These are phyloP conservation scores for Myxozyma vanderwaltii DNA, from an alignment of 805 yeast species.

Conservation along the genomic window DNA sequence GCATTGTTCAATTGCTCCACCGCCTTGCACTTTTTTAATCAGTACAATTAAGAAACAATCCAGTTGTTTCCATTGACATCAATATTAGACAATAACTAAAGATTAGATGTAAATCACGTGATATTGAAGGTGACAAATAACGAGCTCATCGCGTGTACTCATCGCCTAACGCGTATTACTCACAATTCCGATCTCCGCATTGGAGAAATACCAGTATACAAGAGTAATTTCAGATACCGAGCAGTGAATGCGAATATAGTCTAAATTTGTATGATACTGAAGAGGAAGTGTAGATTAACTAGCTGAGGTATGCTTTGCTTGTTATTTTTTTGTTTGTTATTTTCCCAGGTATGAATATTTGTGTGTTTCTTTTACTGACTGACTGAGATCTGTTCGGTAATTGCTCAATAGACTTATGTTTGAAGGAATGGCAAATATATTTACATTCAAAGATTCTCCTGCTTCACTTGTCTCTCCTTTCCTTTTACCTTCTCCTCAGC, in stretches of 20 bases:
- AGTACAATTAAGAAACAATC: too few species aligned
- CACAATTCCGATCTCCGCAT: not conserved
- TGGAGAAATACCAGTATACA: too few species aligned
- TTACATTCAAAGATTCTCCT: conserved; percentile 27
- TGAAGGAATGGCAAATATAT: conserved; percentile 11
- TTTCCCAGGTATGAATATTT: too few species aligned
- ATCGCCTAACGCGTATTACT: conserved; percentile 8
- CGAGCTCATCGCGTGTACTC: conserved; percentile 10
- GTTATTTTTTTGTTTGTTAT: not conserved
- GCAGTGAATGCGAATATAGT: too few species aligned
- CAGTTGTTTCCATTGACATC: too few species aligned
- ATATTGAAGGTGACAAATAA: not conserved
- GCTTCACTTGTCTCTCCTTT: conserved; percentile 25
- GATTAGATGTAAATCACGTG: not conserved
- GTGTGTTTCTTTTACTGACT: too few species aligned
- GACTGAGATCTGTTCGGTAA: too few species aligned
- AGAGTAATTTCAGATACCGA: too few species aligned
- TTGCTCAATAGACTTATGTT: not conserved
- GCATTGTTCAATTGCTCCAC: conserved; percentile 16
- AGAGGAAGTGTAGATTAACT: not conserved
- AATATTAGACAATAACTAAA: too few species aligned
- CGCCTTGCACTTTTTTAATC: too few species aligned
- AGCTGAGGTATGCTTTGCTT: too few species aligned
- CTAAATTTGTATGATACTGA: not conserved
- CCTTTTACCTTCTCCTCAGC: not conserved